Base-by-base conservation (phyloP, 2,329 filamentous ascomycete genomes). In the Xylaria digitata region DNA sequence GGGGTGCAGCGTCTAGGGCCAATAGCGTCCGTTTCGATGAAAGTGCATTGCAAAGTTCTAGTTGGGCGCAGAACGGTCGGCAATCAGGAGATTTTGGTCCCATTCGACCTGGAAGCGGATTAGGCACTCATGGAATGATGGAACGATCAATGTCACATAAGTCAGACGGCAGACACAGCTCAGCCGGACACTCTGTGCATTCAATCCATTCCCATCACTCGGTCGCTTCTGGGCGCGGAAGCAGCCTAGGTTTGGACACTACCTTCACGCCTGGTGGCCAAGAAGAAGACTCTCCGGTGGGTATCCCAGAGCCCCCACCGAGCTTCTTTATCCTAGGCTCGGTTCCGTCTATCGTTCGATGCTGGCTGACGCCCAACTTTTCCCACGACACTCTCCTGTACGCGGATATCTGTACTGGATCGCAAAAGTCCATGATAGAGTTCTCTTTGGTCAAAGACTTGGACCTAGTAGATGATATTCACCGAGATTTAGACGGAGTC, bases 21-120 rank as follows among this genome's bases (percentile, higher is more conserved):
- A 98, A 98, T 78, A 98, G 96, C 76, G 96, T 99, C 72, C 92
- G 96, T 43, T 99, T 99, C 75, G 96, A 98, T 76, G 95, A 98
- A 78, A 97, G 93, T 76, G 94, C 95, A 15, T 89, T 97, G 73
- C 94, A 97, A 74, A 92, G 93, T 54, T 94, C 88, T 8, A 87
- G 94, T 78, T 96, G 96, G 88, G 90, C 90, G 43, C 93, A 97
- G 75, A 89, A 88, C 70, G 92, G 91, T 66, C 89, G 95, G 50
- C 91, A 94, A 63, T 95, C 93, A 13, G 89, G 92, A 53, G 96
- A 98, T 63, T 91, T 97, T 72, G 88, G 89, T 46, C 91, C 92
- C 30, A 83, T 89, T 54, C 86, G 95, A 58, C 94, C 93, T 23
- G 88, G 89, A 26, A 96, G 93, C 78, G 91, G 93, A 42, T 84